Evolutionary conservation across 2,329 filamentous ascomycete species (phyloP).

Genomic region (Allantophomopsis lycopodina): DNA sequence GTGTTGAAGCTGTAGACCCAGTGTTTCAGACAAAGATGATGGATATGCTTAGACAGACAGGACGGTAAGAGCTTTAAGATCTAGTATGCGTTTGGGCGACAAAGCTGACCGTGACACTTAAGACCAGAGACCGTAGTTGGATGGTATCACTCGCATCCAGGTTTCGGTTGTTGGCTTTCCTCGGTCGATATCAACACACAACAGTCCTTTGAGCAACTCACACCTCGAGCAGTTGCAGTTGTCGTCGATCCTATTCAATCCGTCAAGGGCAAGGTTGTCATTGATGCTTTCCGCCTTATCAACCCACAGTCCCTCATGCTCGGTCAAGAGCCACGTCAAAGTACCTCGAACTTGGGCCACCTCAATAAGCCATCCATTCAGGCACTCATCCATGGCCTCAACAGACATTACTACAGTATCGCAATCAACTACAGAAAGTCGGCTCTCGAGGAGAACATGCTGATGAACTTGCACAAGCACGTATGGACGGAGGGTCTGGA

Average conservation of each 20-base stretch:
- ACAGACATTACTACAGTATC: conserved; percentile 98
- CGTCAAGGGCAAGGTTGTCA: conserved; percentile 98
- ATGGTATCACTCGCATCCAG: conserved; percentile 99
- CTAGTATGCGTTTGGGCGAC: background rate
- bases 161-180: conserved; percentile 98
- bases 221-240: conserved; percentile 88
- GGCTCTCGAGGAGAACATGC: conserved; percentile 95
- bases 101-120: conserved; percentile 2
- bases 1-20: conserved; percentile 93
- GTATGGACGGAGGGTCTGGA: conserved; percentile 96
- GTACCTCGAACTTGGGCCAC: conserved; percentile 93
- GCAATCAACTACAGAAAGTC: conserved; percentile 98
- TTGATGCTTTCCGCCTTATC: conserved; percentile 96
- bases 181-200: conserved; percentile 99
- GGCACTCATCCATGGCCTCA: conserved; percentile 93
- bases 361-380: conserved; percentile 99
- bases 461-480: conserved; percentile 99
- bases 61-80: conserved; percentile 46
- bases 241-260: conserved; percentile 98
- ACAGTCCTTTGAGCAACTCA: conserved; percentile 98
- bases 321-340: conserved; percentile 93
- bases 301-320: conserved; percentile 97
- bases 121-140: conserved; percentile 95
- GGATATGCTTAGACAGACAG: conserved; percentile 98
- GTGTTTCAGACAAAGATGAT: conserved; percentile 99